Base-by-base conservation (phyloP, 2,329 filamentous ascomycete genomes). In the Cladosporium austrohemisphaericum region DNA sequence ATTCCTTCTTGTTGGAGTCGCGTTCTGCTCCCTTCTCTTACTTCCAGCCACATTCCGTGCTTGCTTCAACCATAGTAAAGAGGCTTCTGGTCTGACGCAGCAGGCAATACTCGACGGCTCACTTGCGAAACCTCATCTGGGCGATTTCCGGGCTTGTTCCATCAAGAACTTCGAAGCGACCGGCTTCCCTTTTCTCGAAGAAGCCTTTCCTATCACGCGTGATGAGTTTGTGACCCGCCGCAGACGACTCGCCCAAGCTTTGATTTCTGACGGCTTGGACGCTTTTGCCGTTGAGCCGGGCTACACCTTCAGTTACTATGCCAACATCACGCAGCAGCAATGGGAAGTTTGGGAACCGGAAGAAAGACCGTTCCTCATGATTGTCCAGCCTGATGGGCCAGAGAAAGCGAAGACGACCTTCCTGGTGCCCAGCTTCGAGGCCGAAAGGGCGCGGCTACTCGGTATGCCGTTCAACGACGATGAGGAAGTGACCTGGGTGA, bases 271-370 rank as follows among this genome's bases (percentile, higher is more conserved):
- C 33, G 67, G 65, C 1, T 64, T 76, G 1, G 79, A 83, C 61
- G 80, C 78, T 0, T 84, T 84, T 54, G 68, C 82, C 2, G 68
- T 83, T 1, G 81, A 85, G 58, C 81, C 81, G 1, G 81, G 81
- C 2, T 84, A 82, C 58, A 81, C 79, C 0, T 83, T 84, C 55
- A 76, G 80, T 65, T 81, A 84, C 62, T 84, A 82, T 58, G 80
- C 72, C 38, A 84, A 84, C 57, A 71, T 80, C 33, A 81, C 77
- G 1, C 80, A 84, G 58, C 62, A 61, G 0, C 76, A 83, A 52
- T 84, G 80, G 81, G 80, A 84, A 54, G 75, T 76, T 0, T 84
- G 79, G 79, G 80, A 83, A 68, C 79, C 80, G 0, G 80, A 84
- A 57, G 80, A 84, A 58, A 72, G 79, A 1, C 81, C 81, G 0